A percentile compares a stretch with the other conserved stretches of the same genome.
These are phyloP conservation scores for Lumnitzera racemosa DNA, from an alignment of 345 rosid genomes.

Conservation along the genomic window DNA sequence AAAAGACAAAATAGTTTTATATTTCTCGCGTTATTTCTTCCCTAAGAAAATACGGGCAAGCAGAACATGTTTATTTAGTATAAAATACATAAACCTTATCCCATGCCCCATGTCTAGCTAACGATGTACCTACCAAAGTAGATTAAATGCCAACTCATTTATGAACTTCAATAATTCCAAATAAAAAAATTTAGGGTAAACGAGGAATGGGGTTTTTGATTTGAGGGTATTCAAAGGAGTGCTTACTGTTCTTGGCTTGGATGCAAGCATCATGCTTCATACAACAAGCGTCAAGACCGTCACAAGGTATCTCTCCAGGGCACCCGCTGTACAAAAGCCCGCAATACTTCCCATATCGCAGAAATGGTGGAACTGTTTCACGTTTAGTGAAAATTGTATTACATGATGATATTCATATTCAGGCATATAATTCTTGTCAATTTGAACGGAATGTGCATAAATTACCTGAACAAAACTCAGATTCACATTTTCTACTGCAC, in stretches of 20 bases:
- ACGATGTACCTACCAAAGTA: too few species aligned
- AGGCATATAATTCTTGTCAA: not conserved
- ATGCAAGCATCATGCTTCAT: conserved; percentile 93
- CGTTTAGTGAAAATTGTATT: not conserved
- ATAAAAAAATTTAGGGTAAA: not conserved
- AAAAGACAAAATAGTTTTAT: too few species aligned
- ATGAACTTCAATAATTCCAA: too few species aligned
- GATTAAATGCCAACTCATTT: too few species aligned
- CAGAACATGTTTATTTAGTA: too few species aligned
- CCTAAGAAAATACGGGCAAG: too few species aligned
- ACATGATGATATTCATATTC: not conserved
- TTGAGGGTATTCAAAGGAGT: not conserved
- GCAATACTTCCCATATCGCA: conserved; percentile 92
- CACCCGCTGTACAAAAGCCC: conserved; percentile 86
- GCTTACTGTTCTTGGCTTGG: conserved; percentile 64
- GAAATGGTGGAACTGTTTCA: conserved; percentile 68
- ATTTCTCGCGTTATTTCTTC: too few species aligned
- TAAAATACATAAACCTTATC: too few species aligned
- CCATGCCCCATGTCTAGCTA: too few species aligned
- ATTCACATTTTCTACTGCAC: conserved; percentile 84
- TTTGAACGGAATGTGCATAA: too few species aligned
- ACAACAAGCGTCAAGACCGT: conserved; percentile 90
- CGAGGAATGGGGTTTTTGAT: not conserved
- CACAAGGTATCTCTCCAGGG: conserved; percentile 88
- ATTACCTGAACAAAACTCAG: conserved; percentile 71